Conservation (phyloP, 371 early-diverging fungal genomes). For the Rhizopus delemar region DNA sequence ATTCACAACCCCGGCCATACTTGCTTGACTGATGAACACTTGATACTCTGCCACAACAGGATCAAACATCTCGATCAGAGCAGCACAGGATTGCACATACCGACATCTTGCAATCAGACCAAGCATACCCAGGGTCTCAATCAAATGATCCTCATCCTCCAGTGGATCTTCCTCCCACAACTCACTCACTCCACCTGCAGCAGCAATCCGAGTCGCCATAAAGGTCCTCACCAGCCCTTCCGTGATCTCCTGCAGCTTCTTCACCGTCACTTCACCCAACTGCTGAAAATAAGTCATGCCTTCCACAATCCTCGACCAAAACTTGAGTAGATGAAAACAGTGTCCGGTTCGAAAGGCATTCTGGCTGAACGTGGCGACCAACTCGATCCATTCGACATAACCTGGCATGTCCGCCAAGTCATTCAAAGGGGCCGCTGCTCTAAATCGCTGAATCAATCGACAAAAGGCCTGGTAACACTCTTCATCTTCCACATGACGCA, state of each 20-base stretch:
- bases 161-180: constrained; percentile 54
- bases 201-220: constrained; percentile 49
- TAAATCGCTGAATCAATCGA: constrained; percentile 76
- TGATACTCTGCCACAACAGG: constrained; percentile 62
- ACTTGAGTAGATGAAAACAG: constrained; percentile 68
- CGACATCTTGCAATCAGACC: constrained; percentile 70
- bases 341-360: constrained; percentile 68
- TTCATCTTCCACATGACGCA: constrained; percentile 59
- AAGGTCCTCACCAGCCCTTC: constrained; percentile 47
- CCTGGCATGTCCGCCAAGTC: constrained; percentile 68
- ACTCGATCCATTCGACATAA: constrained; percentile 67
- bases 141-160: constrained; percentile 69
- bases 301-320: constrained; percentile 77
- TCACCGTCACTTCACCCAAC: constrained; percentile 19
- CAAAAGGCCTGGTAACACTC: constrained; percentile 82
- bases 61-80: constrained; percentile 62
- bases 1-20: constrained; percentile 16
- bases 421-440: constrained; percentile 69
- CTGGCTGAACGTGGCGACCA: constrained; percentile 69
- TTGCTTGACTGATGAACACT: constrained; percentile 24
- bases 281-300: constrained; percentile 51
- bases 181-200: constrained; percentile 26
- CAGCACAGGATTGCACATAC: constrained; percentile 62
- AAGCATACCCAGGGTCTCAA: constrained; percentile 67
- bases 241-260: constrained; percentile 26